These are phyloP conservation scores for Microsporum audouinii DNA, from an alignment of 2,329 filamentous ascomycete genomes.

Conservation along the genomic window DNA sequence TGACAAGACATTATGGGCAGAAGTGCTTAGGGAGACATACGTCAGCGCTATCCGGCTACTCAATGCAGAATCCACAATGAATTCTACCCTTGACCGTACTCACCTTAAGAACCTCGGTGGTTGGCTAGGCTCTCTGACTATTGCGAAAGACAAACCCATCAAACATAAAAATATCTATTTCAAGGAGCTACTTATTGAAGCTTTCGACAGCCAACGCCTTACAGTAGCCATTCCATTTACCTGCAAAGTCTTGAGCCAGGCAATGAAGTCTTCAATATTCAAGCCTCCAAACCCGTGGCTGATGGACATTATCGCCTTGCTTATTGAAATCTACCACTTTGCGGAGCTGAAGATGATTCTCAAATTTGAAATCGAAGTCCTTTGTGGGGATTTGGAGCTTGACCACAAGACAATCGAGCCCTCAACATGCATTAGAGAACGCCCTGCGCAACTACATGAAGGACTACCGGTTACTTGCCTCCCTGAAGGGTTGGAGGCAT, in stretches of 20 bases:
- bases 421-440: constrained; percentile 71
- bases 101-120: constrained; percentile 87
- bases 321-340: constrained; percentile 88
- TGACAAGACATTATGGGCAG: constrained; percentile 66
- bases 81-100: constrained; percentile 69
- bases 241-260: constrained; percentile 86
- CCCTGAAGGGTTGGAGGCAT: constrained; percentile 62
- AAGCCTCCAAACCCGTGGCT: constrained; percentile 93
- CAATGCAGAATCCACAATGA: constrained; percentile 78
- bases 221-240: constrained; percentile 93
- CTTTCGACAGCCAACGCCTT: constrained; percentile 81
- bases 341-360: constrained; percentile 91
- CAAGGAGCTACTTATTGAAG: constrained; percentile 87
- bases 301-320: constrained; percentile 84
- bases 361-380: constrained; percentile 96
- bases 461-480: constrained; percentile 42
- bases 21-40: constrained; percentile 89
- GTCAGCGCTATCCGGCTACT: constrained; percentile 74
- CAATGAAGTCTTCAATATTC: constrained; percentile 75
- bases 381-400: constrained; percentile 85
- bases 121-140: constrained; percentile 86
- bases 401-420: constrained; percentile 87
- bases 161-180: constrained; percentile 95
- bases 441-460: constrained; percentile 52
- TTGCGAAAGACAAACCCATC: constrained; percentile 89